Evolutionary conservation across 257 asterid species (phyloP), one percentile per base, ranked within the genome.

Genomic region (Plantago ovata): DNA sequence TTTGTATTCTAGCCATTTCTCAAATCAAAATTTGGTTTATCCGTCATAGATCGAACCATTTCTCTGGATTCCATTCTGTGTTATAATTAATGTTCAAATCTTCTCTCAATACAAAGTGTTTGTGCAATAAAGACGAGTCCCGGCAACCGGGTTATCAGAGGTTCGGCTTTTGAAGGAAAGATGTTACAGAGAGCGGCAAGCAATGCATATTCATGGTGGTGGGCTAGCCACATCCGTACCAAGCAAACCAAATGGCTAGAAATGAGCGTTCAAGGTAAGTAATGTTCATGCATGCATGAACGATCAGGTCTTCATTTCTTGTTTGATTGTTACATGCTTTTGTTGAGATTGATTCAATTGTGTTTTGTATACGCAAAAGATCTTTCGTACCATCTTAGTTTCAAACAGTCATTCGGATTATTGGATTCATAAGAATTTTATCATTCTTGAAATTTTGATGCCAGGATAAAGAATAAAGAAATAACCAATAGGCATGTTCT

Each of bases 141-240:
- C 73, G 18, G 59, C n/a, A n/a, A 32, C 21, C 57, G 53, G 33
- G 62, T 14, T 36, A 32, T 50, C 18, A n/a, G 21, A 53, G 11
- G 51, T 42, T 33, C 20, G 63, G 21, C 38, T 15, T 46, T 46
- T 39, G 46, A 20, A 19, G 33, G 2, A 33, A 67, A 58, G 53
- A 82, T 83, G 90, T 69, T 83, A 69, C 90, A 83, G 80, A 79
- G 90, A 66, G 86, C 90, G 16, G 90, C 90, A 38, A 75, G 68
- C 78, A 75, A 79, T 64, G 90, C 90, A 13, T 83, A 75, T 70
- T 83, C 90, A 63, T 82, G 90, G 90, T 82, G 90, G 90, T 82
- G 90, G 90, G 84, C 90, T 6, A 74, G 80, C 75, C 90, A 82
- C 64, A 77, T 82, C 38, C 75, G 90, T 24, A 82, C 90, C 0